These are phyloP conservation scores for Neurospora terricola DNA, from an alignment of 495 filamentous ascomycete genomes.

Conservation along the genomic window DNA sequence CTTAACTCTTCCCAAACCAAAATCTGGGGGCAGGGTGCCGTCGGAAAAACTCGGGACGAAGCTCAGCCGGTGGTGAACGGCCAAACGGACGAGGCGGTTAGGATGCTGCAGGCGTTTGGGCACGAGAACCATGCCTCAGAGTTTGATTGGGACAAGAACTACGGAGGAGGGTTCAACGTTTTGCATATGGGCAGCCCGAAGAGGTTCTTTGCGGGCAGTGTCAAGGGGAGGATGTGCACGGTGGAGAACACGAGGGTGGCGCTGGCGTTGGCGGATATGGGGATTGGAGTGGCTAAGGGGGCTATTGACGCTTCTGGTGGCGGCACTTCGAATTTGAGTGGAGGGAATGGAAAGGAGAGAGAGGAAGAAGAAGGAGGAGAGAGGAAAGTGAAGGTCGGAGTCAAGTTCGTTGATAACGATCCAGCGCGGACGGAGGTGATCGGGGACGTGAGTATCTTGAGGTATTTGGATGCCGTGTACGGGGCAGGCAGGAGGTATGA, in stretches of 20 bases:
- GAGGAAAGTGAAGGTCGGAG: constrained; percentile 5
- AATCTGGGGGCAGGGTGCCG: constrained; percentile 93
- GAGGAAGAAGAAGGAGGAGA: no score
- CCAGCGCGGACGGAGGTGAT: constrained; percentile 32
- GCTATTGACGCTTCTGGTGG: constrained; percentile 24
- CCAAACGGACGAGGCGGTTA: constrained; percentile 52
- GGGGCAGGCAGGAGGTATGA: constrained; percentile 18
- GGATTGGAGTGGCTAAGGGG: constrained; percentile 43
- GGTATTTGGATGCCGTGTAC: constrained; percentile 46
- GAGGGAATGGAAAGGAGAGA: no score
- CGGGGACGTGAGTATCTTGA: constrained; percentile 40
- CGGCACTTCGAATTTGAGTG: no score
- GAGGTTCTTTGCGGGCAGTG: constrained; percentile 41
- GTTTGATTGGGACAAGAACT: constrained; percentile 72
- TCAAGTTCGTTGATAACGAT: constrained; percentile 49
- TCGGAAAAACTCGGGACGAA: constrained; percentile 45
- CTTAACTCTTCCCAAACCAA: constrained; percentile 46
- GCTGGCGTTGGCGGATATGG: constrained; percentile 49
- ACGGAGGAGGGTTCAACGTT: constrained; percentile 80
- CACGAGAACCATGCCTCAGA: constrained; percentile 63
- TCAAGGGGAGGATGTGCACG: constrained; percentile 18
- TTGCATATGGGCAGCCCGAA: constrained; percentile 55
- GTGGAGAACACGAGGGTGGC: constrained; percentile 49
- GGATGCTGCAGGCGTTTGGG: constrained; percentile 70
- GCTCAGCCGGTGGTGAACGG: constrained; percentile 61